These are phyloP conservation scores for Jamesozyma jinghongensis DNA, from an alignment of 805 yeast species.

Conservation along the genomic window DNA sequence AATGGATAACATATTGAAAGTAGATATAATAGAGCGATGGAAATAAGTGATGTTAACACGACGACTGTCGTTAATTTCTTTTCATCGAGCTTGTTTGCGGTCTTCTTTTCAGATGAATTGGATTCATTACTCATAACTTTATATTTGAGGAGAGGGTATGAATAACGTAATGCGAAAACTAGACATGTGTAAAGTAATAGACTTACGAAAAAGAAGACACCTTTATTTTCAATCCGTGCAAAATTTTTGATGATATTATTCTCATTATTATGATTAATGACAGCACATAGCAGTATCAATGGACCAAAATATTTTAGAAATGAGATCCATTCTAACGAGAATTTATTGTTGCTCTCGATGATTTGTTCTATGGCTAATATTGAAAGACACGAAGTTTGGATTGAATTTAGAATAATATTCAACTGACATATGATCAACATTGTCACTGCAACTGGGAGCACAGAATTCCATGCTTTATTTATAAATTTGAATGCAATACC, in stretches of 20 bases:
- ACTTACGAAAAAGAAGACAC: not conserved
- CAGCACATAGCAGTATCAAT: not conserved
- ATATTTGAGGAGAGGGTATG: not conserved
- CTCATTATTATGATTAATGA: not conserved
- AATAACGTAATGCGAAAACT: not conserved
- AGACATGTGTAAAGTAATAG: not conserved
- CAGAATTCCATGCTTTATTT: not conserved
- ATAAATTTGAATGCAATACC: constrained; percentile 7
- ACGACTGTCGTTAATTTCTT: constrained; percentile 1
- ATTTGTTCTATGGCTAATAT: constrained; percentile 9
- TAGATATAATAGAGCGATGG: not conserved
- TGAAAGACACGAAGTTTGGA: constrained; percentile 14
- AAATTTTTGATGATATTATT: not conserved
- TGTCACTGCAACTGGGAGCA: constrained; percentile 3
- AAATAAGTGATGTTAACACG: not conserved
- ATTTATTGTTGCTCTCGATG: not conserved
- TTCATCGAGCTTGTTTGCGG: not conserved
- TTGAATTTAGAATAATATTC: constrained; percentile 8
- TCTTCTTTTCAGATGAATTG: not conserved
- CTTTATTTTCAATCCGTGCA: not conserved
- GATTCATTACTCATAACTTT: not conserved
- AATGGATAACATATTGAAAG: not conserved
- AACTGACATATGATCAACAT: constrained; percentile 4
- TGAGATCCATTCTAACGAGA: not conserved
- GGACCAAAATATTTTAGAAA: constrained; percentile 1